Conservation (phyloP, 2,329 filamentous ascomycete genomes). For the Aspergillus fructus region DNA sequence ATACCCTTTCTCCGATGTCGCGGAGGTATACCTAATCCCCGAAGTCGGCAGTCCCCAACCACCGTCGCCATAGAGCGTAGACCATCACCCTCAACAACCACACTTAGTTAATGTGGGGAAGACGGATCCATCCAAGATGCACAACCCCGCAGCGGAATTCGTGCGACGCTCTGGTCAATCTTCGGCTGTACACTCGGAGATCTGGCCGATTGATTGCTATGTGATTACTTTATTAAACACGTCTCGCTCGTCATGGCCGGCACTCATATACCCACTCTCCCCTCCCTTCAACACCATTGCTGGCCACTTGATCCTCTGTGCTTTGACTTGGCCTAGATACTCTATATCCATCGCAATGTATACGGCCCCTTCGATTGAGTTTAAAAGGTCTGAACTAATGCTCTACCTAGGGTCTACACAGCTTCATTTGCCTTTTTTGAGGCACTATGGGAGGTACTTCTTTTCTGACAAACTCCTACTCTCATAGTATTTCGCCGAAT, state of each 20-base stretch:
- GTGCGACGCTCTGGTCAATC: background rate
- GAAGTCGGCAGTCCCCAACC: no score
- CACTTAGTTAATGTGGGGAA: background rate
- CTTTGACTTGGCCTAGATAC: background rate
- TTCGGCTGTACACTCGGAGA: background rate
- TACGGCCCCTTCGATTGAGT: background rate
- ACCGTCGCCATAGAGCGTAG: no score
- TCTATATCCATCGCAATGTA: background rate
- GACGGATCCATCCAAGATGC: background rate
- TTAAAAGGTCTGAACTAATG: background rate
- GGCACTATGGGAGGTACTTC: slow-evolving; percentile 58
- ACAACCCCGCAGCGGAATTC: slow-evolving; percentile 16
- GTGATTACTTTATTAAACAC: background rate
- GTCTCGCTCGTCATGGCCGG: background rate
- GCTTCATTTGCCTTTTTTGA: slow-evolving; percentile 80
- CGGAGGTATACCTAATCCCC: background rate
- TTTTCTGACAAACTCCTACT: no score
- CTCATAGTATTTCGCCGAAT: background rate
- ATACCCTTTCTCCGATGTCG: background rate
- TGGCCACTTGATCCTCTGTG: background rate
- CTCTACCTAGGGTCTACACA: slow-evolving; percentile 53
- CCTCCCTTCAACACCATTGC: background rate
- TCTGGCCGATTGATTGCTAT: slow-evolving; percentile 2
- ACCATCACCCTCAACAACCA: no score
- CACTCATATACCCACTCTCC: background rate